Conservation (phyloP, 768 basidiomycete species). For the Tephrocybe rancida region DNA sequence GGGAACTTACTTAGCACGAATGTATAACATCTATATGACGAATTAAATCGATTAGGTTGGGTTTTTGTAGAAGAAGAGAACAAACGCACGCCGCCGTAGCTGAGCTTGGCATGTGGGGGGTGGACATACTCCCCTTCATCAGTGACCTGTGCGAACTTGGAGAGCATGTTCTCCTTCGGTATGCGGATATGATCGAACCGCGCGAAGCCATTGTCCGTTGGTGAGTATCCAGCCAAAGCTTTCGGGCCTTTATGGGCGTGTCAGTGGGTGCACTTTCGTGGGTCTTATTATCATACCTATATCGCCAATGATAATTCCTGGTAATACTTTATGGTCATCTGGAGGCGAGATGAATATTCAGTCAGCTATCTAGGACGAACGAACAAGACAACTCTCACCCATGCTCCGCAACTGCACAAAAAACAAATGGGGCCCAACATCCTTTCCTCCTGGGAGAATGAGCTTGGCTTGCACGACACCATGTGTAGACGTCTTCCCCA, state of each 20-base stretch:
- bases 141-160: slow-evolving; percentile 71
- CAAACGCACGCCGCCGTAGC: slow-evolving; percentile 69
- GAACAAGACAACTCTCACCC: slow-evolving; percentile 35
- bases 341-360: slow-evolving; percentile 4
- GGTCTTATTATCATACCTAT: slow-evolving; percentile 44
- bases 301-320: slow-evolving; percentile 68
- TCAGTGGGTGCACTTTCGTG: background rate
- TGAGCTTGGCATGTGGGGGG: slow-evolving; percentile 74
- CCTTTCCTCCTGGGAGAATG: slow-evolving; percentile 59
- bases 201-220: slow-evolving; percentile 71
- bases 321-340: slow-evolving; percentile 64
- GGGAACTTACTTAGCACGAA: slow-evolving; percentile 59
- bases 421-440: slow-evolving; percentile 76
- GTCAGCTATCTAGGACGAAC: background rate
- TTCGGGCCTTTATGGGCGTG: slow-evolving; percentile 52
- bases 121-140: slow-evolving; percentile 63
- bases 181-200: slow-evolving; percentile 67
- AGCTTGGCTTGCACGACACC: slow-evolving; percentile 78
- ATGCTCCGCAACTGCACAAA: slow-evolving; percentile 68
- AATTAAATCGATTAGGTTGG: background rate
- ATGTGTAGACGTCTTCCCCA: slow-evolving; percentile 75
- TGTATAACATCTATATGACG: slow-evolving; percentile 64
- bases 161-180: slow-evolving; percentile 73
- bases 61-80: background rate
- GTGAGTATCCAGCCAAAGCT: slow-evolving; percentile 45